Conservation (phyloP, 2,329 filamentous ascomycete species). For the Aspergillus quadrilineatus region DNA sequence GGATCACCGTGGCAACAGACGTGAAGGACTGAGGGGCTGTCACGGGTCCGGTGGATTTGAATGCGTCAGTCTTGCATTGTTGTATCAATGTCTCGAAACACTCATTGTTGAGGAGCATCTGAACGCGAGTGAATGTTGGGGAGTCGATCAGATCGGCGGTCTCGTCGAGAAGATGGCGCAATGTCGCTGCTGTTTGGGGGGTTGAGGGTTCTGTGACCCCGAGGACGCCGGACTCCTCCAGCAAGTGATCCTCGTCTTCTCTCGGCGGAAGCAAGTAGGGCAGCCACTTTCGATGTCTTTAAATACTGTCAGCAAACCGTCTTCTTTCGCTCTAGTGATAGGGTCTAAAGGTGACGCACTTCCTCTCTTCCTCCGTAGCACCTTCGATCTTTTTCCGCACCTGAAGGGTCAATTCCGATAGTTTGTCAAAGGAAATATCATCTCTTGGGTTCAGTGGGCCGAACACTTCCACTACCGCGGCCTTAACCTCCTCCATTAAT, state of each 20-base stretch:
- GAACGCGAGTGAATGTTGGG: conserved; percentile 81
- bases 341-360: conserved; percentile 36
- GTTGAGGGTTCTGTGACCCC: conserved; percentile 40
- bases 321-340: conserved; percentile 21
- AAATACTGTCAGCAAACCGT: conserved; percentile 14
- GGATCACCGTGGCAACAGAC: conserved; percentile 44
- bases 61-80: conserved; percentile 74
- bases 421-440: conserved; percentile 74
- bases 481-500: conserved; percentile 75
- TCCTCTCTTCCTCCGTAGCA: conserved; percentile 61
- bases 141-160: conserved; percentile 95
- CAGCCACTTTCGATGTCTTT: conserved; percentile 69
- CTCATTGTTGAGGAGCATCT: conserved; percentile 81
- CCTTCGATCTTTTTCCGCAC: conserved; percentile 86
- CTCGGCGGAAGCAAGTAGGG: conserved; percentile 75
- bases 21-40: conserved; percentile 44
- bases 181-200: conserved; percentile 46
- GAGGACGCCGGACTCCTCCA: conserved; percentile 78
- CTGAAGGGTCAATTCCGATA: conserved; percentile 77
- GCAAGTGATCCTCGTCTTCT: conserved; percentile 77
- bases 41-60: conserved; percentile 56
- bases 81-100: conserved; percentile 84
- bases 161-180: conserved; percentile 87
- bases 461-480: conserved; percentile 86
- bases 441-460: conserved; percentile 86